Percentiles rank a stretch among this genome's conserved stretches.
Evolutionary conservation across 345 rosid species (phyloP).

Genomic region (Brassica napus): DNA sequence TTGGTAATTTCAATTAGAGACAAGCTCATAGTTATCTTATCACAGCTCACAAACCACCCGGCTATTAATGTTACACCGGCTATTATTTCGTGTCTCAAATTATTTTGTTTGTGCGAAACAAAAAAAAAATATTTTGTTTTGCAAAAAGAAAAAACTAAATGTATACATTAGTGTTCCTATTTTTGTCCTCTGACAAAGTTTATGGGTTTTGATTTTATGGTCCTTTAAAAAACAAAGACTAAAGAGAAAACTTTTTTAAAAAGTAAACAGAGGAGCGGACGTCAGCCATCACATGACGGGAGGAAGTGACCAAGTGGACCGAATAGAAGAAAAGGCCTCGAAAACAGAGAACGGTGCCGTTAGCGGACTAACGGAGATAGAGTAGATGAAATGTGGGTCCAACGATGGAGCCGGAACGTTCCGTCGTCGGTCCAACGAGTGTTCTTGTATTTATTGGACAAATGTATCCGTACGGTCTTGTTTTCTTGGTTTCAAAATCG

Average conservation of each 20-base stretch:
- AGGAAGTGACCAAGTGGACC: slow-evolving; percentile 24
- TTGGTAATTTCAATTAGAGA: background rate
- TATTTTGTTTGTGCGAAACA: too few relatives aligned
- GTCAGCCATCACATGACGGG: slow-evolving; percentile 35
- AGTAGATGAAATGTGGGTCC: slow-evolving; percentile 13
- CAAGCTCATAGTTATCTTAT: background rate
- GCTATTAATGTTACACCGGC: background rate
- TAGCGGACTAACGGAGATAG: slow-evolving; percentile 15
- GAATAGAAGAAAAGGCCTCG: slow-evolving; percentile 6
- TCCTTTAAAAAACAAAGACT: background rate
- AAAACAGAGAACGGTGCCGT: slow-evolving; percentile 29
- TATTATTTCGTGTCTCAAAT: too few relatives aligned
- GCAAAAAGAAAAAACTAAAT: too few relatives aligned
- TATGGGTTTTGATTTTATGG: background rate
- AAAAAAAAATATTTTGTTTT: too few relatives aligned
- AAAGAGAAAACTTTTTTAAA: background rate
- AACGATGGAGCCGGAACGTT: background rate
- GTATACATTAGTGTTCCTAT: background rate
- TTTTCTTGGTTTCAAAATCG: slow-evolving; percentile 16
- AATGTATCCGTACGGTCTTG: slow-evolving; percentile 29
- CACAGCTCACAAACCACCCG: background rate
- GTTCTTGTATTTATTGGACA: slow-evolving; percentile 36
- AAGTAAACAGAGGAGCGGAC: slow-evolving; percentile 1
- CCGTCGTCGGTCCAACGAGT: slow-evolving; percentile 28
- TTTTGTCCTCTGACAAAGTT: background rate